A percentile compares a stretch with the other conserved stretches of the same genome.
Evolutionary conservation across 768 basidiomycete species (phyloP).

Genomic region (Botryobasidium botryosum): DNA sequence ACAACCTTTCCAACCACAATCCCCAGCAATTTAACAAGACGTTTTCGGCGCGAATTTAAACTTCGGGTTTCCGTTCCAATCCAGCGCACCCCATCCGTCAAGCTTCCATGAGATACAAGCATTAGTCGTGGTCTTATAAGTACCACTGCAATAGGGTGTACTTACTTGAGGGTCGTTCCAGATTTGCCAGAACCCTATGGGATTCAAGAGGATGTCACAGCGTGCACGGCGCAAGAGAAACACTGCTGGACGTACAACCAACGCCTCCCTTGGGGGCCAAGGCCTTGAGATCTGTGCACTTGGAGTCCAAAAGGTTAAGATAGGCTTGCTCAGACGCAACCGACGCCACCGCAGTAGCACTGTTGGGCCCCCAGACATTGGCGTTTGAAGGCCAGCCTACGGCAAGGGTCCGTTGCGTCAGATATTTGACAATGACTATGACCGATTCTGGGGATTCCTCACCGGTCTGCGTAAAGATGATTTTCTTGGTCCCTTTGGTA

Average conservation of each 20-base stretch:
- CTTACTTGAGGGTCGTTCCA: slow-evolving; percentile 3
- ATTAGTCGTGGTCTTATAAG: no score
- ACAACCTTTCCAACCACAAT: no score
- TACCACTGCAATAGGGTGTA: no score
- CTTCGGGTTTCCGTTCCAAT: slow-evolving; percentile 9
- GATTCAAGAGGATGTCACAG: no score
- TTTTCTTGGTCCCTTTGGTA: slow-evolving; percentile 2
- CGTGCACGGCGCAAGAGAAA: no score
- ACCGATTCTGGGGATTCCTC: not conserved
- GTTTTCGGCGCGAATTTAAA: slow-evolving; percentile 9
- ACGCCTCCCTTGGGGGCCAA: slow-evolving; percentile 3
- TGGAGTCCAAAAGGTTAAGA: slow-evolving; percentile 11
- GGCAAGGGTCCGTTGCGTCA: not conserved
- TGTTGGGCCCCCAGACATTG: slow-evolving; percentile 13
- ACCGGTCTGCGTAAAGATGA: slow-evolving; percentile 5
- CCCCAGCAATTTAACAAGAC: slow-evolving; percentile 12
- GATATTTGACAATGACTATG: not conserved
- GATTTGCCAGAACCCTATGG: slow-evolving; percentile 14
- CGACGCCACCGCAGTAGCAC: slow-evolving; percentile 10
- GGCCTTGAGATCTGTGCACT: slow-evolving; percentile 10
- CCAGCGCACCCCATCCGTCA: slow-evolving; percentile 11
- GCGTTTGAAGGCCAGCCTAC: slow-evolving; percentile 14
- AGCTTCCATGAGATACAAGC: no score
- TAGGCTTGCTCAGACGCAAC: slow-evolving; percentile 11
- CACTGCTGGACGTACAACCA: no score